phyloP scores from a whole-genome alignment of 768 basidiomycete species.

The Amanita molliuscula region DNA sequence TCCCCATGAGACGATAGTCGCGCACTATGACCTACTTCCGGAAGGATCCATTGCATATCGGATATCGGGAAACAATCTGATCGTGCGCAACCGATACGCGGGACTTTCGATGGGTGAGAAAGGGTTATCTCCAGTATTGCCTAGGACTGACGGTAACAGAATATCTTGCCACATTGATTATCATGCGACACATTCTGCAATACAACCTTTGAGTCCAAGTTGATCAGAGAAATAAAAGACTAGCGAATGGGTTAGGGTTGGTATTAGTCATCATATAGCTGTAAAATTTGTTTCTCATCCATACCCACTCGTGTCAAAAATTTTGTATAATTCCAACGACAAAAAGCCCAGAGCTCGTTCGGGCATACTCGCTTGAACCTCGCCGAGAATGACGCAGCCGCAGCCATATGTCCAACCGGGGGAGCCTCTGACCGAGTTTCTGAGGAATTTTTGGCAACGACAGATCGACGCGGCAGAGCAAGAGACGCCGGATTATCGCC shows the following conservation, averaged over 20 bases:
- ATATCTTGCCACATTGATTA: constrained; percentile 40
- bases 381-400: constrained; percentile 8
- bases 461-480: constrained; percentile 82
- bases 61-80: constrained; percentile 53
- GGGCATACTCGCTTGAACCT: background rate
- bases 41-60: constrained; percentile 43
- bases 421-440: constrained; percentile 78
- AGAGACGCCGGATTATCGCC: constrained; percentile 80
- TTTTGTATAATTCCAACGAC: background rate
- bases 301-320: background rate
- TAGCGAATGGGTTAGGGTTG: background rate
- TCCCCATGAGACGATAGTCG: constrained; percentile 41
- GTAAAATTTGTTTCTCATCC: background rate
- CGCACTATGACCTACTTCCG: constrained; percentile 55
- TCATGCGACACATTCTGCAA: constrained; percentile 50
- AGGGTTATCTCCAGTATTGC: background rate
- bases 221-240: background rate
- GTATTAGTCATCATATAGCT: background rate
- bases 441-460: constrained; percentile 84
- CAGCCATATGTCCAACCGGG: constrained; percentile 73
- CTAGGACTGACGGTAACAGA: constrained; percentile 21
- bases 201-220: constrained; percentile 20
- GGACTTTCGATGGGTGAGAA: constrained; percentile 43
- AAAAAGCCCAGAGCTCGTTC: background rate
- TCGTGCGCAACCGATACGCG: constrained; percentile 44